Base-by-base conservation (phyloP, 1,284 basidiomycete genomes). In the Leucoagaricus sp. region DNA sequence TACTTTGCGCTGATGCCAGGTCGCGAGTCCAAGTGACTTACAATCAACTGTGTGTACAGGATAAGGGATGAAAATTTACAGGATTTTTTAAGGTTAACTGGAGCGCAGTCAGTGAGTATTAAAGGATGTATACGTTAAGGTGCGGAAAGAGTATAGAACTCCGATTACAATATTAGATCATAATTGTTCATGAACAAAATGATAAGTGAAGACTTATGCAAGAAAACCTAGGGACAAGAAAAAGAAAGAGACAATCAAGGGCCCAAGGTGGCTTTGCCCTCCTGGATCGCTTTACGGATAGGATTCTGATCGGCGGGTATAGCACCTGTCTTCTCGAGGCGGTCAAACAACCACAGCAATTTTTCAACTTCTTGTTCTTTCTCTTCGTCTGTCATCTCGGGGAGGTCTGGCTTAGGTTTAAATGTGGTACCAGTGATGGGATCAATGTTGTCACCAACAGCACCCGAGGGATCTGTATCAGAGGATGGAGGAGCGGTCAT, bases 341-440 rank as follows among this genome's bases (percentile, higher is more conserved):
- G 77, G 61, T 96, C 92, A 67, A 98, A 97, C 17, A 97, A 77
- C 23, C 89, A 86, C 67, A 96, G 93, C 44, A 98, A 75, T 66
- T 87, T 88, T 74, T 96, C 94, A 45, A 94, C 90, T 74, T 98
- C 95, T 13, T 76, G 76, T 67, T 96, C 92, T 70, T 94, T 95
- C 76, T 97, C 94, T 67, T 94, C 94, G 19, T 94, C 87, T 0
- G 91, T 88, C 93, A 97, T 94, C 41, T 86, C 82, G 55, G 67
- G 75, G 59, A 60, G 68, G 7, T 67, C 63, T 29, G 64, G 57
- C 49, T 73, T 71, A 3, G 75, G 72, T 58, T 67, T 66, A 56
- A 82, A 75, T 15, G 75, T 77, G 15, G 83, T 83, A 17, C 89
- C 91, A 0, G 91, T 94, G 65, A 94, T 93, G 0, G 92, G 91